These are phyloP conservation scores for Mycocentrospora acerina DNA, from an alignment of 2,329 filamentous ascomycete species.

Conservation along the genomic window DNA sequence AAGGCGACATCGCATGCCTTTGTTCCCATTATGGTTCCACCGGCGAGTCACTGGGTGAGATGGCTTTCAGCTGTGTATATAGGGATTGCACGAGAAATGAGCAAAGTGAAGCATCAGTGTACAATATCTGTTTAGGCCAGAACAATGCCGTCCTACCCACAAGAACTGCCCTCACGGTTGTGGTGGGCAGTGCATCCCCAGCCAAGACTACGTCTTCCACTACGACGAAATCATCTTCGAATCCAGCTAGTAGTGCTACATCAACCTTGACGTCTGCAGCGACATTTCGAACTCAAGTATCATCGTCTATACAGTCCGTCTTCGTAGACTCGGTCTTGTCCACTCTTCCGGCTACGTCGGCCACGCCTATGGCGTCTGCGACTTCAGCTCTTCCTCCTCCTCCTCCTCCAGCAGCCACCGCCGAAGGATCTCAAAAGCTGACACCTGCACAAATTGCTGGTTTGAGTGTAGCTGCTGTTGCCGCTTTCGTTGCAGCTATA, in stretches of 20 bases:
- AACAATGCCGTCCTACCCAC: slow-evolving; percentile 39
- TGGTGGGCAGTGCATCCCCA: slow-evolving; percentile 22
- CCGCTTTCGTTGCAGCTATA: slow-evolving; percentile 41
- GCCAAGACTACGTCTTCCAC: slow-evolving; percentile 16
- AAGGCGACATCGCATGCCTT: slow-evolving; percentile 36
- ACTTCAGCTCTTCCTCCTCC: slow-evolving; percentile 9
- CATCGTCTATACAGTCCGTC: slow-evolving; percentile 20
- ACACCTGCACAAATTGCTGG: slow-evolving; percentile 43
- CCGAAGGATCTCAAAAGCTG: slow-evolving; percentile 27
- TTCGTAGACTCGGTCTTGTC: slow-evolving; percentile 28
- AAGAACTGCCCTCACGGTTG: slow-evolving; percentile 36
- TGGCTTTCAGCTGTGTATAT: slow-evolving; percentile 41
- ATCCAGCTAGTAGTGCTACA: slow-evolving; percentile 6
- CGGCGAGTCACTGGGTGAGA: slow-evolving; percentile 42
- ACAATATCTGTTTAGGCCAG: slow-evolving; percentile 40
- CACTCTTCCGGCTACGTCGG: slow-evolving; percentile 25
- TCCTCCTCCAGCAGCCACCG: slow-evolving; percentile 8
- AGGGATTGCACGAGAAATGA: slow-evolving; percentile 32
- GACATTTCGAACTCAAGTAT: slow-evolving; percentile 9
- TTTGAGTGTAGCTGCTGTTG: slow-evolving; percentile 39
- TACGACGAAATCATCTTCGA: slow-evolving; percentile 5
- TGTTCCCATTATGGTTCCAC: slow-evolving; percentile 41
- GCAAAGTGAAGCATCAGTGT: slow-evolving; percentile 27
- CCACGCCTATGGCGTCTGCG: slow-evolving; percentile 14
- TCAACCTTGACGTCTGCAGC: slow-evolving; percentile 13